These are phyloP conservation scores for Cytospora leucostoma DNA, from an alignment of 2,329 filamentous ascomycete species.

Conservation along the genomic window DNA sequence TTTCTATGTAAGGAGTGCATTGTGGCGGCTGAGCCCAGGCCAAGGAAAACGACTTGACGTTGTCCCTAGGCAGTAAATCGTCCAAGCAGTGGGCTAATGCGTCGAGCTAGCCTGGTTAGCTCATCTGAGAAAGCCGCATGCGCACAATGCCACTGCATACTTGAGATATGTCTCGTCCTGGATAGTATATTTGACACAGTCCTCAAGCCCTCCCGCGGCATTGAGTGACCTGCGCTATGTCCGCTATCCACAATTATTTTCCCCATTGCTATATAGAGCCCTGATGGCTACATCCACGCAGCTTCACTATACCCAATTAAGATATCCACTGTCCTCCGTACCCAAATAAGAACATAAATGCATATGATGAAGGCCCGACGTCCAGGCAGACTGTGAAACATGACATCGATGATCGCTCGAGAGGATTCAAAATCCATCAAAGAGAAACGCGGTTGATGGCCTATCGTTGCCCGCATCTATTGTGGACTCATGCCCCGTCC, in stretches of 20 bases:
- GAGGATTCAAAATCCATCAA: not conserved
- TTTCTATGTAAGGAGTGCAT: no score
- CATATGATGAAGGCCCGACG: not conserved
- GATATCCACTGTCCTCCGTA: not conserved
- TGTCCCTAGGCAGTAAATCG: no score
- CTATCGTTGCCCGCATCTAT: not conserved
- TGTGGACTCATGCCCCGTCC: not conserved
- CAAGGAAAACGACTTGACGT: no score
- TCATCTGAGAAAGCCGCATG: no score
- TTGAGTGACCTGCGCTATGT: not conserved
- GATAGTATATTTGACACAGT: not conserved
- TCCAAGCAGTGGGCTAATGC: no score
- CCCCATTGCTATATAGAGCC: not conserved
- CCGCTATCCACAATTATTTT: not conserved
- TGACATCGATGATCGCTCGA: not conserved
- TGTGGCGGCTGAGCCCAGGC: no score
- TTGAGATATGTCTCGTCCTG: not conserved
- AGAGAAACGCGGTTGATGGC: not conserved
- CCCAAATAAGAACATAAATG: not conserved
- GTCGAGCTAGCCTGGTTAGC: no score
- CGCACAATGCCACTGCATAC: no score
- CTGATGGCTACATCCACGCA: not conserved
- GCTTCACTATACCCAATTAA: not conserved
- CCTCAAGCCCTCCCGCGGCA: not conserved
- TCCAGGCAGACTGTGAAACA: not conserved